phyloP scores from a whole-genome alignment of 179 eudicot species.

The Actinidia polygama region DNA sequence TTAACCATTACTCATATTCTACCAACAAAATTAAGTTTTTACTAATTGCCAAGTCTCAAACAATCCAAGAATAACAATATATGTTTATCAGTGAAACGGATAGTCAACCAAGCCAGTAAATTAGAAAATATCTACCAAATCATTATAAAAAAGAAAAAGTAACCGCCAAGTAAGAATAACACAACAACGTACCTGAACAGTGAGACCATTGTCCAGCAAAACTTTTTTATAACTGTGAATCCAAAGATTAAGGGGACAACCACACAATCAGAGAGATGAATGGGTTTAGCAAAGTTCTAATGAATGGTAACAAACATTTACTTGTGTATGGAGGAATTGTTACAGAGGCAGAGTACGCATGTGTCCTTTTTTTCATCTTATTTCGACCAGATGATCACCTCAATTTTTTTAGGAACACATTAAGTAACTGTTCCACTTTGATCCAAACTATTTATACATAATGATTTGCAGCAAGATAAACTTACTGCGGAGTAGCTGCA shows the following conservation, averaged over 20 bases:
- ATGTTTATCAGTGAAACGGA: neutral
- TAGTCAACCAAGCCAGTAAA: neutral
- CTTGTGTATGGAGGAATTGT: neutral
- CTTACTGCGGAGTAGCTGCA: slow-evolving; percentile 84
- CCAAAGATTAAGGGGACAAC: slow-evolving; percentile 11
- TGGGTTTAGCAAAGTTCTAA: neutral
- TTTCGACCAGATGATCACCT: neutral
- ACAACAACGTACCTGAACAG: slow-evolving; percentile 55
- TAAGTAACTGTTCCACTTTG: neutral
- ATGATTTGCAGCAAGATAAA: slow-evolving; percentile 8
- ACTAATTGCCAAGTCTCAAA: neutral
- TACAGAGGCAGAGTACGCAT: neutral
- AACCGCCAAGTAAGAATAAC: slow-evolving; percentile 9
- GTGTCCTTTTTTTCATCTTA: neutral
- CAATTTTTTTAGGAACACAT: neutral
- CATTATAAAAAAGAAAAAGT: neutral
- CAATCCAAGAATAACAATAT: neutral
- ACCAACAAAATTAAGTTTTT: neutral
- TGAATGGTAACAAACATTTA: neutral
- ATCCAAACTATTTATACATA: neutral
- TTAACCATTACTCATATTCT: neutral
- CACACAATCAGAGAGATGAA: neutral
- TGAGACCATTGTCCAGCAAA: slow-evolving; percentile 85
- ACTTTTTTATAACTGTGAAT: slow-evolving; percentile 81
- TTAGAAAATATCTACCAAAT: neutral